phyloP scores from a whole-genome alignment of 306 rosid genomes.

The Quillaja saponaria region DNA sequence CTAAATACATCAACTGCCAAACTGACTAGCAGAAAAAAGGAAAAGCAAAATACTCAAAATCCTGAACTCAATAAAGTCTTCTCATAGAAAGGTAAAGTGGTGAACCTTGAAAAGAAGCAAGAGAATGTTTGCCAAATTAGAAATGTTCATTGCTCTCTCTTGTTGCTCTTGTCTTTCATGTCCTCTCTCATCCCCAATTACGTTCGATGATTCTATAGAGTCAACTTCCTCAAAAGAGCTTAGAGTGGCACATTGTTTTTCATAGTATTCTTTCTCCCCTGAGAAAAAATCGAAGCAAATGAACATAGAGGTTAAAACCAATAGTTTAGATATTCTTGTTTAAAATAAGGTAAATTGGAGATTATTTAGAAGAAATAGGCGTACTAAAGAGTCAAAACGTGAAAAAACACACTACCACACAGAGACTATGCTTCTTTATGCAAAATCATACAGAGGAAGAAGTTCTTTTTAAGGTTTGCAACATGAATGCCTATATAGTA shows the following conservation, averaged over 20 bases:
- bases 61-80: too few relatives aligned
- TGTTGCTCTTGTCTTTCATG: constrained; percentile 50
- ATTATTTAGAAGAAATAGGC: too few relatives aligned
- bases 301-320: neutral
- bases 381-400: too few relatives aligned
- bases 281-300: neutral
- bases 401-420: too few relatives aligned
- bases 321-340: neutral
- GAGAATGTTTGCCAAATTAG: constrained; percentile 57
- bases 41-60: too few relatives aligned
- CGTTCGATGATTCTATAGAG: constrained; percentile 32
- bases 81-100: neutral
- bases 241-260: constrained; percentile 62
- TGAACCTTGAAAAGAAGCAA: constrained; percentile 50
- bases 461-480: too few relatives aligned
- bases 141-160: constrained; percentile 66
- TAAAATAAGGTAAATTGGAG: neutral
- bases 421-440: too few relatives aligned
- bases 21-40: neutral
- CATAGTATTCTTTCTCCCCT: constrained; percentile 74
- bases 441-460: too few relatives aligned
- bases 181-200: constrained; percentile 33
- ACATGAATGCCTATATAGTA: too few relatives aligned
- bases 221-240: constrained; percentile 74
- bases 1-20: neutral